These are phyloP conservation scores for Malus hybrid DNA, from an alignment of 331 rosid species.

Conservation along the genomic window DNA sequence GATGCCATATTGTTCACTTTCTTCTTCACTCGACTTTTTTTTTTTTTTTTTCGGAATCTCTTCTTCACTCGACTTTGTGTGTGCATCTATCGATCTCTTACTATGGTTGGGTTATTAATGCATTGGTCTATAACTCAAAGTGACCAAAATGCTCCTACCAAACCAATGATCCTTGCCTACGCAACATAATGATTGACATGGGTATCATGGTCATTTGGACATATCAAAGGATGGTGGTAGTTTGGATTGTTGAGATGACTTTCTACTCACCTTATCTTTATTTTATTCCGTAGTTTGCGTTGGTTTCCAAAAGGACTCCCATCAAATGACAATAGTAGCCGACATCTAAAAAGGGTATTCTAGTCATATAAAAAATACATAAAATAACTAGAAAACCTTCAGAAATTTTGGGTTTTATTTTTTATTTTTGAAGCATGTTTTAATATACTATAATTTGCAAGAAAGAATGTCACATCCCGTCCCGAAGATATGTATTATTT, in stretches of 20 bases:
- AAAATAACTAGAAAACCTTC: background rate
- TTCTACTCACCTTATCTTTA: constrained; percentile 63
- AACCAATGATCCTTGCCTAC: background rate
- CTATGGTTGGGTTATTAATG: constrained; percentile 35
- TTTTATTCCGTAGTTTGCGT: constrained; percentile 69
- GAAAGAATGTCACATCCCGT: no score
- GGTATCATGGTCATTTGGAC: constrained; percentile 29
- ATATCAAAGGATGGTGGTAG: constrained; percentile 32
- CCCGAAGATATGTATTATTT: no score
- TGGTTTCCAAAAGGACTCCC: constrained; percentile 38
- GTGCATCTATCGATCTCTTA: background rate
- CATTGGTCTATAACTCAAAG: background rate
- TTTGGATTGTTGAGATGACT: constrained; percentile 67
- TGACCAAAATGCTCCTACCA: constrained; percentile 34
- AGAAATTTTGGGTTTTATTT: no score
- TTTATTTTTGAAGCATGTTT: no score
- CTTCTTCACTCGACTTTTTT: no score
- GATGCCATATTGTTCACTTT: background rate
- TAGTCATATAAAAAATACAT: background rate
- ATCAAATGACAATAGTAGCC: constrained; percentile 39
- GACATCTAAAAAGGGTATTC: constrained; percentile 2
- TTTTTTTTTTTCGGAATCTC: no score
- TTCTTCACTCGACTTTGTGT: background rate
- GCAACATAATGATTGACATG: constrained; percentile 27
- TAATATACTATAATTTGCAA: no score